Conservation (phyloP, 2,329 filamentous ascomycete species). For the Zarea fungicola region DNA sequence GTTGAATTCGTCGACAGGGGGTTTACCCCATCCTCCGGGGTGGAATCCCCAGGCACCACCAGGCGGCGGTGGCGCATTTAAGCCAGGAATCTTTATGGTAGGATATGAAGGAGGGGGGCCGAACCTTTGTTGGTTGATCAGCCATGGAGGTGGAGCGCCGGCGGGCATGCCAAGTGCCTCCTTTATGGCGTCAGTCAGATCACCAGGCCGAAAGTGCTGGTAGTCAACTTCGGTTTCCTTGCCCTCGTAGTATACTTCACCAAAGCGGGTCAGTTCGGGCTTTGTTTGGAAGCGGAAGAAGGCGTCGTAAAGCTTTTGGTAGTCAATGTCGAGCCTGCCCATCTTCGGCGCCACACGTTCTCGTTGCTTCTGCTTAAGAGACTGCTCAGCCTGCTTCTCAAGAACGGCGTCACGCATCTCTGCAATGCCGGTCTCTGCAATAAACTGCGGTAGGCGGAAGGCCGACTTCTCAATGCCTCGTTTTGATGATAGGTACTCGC, state of each 20-base stretch:
- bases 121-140: constrained; percentile 93
- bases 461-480: constrained; percentile 93
- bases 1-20: constrained; percentile 90
- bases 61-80: constrained; percentile 87
- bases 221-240: constrained; percentile 97
- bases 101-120: constrained; percentile 93
- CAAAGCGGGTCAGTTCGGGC: constrained; percentile 86
- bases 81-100: constrained; percentile 86
- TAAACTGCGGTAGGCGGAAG: constrained; percentile 91
- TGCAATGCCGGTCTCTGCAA: constrained; percentile 92
- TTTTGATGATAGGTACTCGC: constrained; percentile 95
- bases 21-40: constrained; percentile 92
- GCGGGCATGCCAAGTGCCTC: constrained; percentile 92
- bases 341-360: constrained; percentile 94
- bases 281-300: constrained; percentile 99
- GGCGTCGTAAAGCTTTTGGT: constrained; percentile 95
- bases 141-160: constrained; percentile 89
- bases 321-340: constrained; percentile 96
- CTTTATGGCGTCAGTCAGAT: constrained; percentile 81
- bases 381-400: constrained; percentile 90
- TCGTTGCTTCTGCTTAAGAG: constrained; percentile 89
- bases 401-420: constrained; percentile 97
- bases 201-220: constrained; percentile 82
- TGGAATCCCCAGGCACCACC: constrained; percentile 93
- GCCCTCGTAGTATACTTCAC: constrained; percentile 99